These are phyloP conservation scores for Neoboletus magnificus DNA, from an alignment of 768 basidiomycete genomes.

Conservation along the genomic window DNA sequence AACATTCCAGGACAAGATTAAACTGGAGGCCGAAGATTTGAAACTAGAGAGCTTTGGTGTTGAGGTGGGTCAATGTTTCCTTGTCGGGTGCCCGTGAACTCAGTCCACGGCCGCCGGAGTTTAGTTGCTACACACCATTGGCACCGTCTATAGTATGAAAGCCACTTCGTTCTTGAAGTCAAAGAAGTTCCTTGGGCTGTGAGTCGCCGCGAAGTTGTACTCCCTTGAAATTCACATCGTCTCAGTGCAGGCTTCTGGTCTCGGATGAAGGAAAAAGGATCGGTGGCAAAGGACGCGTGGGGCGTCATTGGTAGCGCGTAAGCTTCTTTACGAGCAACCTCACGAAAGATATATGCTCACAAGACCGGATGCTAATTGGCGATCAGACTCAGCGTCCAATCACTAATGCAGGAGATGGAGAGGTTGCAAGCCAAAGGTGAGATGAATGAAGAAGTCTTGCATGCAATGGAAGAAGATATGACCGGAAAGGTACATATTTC, in stretches of 20 bases:
- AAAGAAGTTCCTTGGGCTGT: conserved; percentile 88
- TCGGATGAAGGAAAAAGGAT: conserved; percentile 89
- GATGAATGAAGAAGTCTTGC: conserved; percentile 77
- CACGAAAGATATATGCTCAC: conserved; percentile 58
- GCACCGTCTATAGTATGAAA: conserved; percentile 90
- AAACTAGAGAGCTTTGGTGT: conserved; percentile 98
- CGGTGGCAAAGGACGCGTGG: conserved; percentile 94
- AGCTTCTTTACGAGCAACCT: conserved; percentile 30
- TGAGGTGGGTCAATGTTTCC: conserved; percentile 54
- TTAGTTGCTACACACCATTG: conserved; percentile 86
- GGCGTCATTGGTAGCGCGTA: conserved; percentile 95
- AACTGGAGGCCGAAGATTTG: conserved; percentile 86
- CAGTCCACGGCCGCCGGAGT: neutral
- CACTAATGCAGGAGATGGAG: conserved; percentile 73
- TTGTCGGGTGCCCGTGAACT: neutral
- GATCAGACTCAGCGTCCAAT: conserved; percentile 26
- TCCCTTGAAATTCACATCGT: conserved; percentile 6
- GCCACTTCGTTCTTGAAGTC: conserved; percentile 89
- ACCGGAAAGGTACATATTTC: conserved; percentile 70
- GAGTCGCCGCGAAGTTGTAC: conserved; percentile 32
- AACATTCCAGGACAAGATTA: conserved; percentile 73
- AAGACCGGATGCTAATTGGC: conserved; percentile 34
- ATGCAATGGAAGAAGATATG: conserved; percentile 86
- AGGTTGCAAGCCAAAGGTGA: conserved; percentile 87
- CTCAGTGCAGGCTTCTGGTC: conserved; percentile 86